A percentile compares a stretch with the other conserved stretches of the same genome.
Conservation (phyloP, 2,329 filamentous ascomycete genomes). For the Atkinsonella hypoxylon region DNA sequence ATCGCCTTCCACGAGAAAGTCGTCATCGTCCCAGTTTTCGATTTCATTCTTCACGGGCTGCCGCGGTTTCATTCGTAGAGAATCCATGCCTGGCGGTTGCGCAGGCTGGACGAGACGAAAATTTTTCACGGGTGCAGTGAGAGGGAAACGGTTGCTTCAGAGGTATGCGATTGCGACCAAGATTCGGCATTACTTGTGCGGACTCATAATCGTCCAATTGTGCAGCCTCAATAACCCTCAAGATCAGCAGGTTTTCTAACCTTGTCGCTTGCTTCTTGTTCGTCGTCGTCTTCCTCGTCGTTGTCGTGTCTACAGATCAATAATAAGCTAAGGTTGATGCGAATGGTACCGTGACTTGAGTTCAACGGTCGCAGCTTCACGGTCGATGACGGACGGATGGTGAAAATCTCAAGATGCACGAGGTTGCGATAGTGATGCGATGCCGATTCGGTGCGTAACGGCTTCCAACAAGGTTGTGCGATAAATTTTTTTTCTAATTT, state of each 20-base stretch:
- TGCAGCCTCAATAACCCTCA: background rate
- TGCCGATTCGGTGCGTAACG: background rate
- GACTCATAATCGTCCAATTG: constrained; percentile 12
- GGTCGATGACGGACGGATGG: no score
- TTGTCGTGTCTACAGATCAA: background rate
- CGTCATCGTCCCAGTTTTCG: constrained; percentile 72
- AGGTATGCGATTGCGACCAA: constrained; percentile 2
- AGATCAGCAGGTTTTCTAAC: no score
- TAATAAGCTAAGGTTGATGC: background rate
- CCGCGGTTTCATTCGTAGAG: constrained; percentile 39
- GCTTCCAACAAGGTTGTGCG: background rate
- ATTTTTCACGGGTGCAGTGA: background rate
- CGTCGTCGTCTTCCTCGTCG: no score
- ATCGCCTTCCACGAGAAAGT: constrained; percentile 52
- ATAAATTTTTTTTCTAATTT: background rate
- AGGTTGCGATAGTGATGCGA: background rate
- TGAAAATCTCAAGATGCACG: no score
- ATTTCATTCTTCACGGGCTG: constrained; percentile 47
- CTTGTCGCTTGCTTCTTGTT: no score
- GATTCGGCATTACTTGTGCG: constrained; percentile 9
- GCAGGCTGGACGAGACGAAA: constrained; percentile 7
- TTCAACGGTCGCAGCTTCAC: background rate
- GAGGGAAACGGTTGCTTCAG: no score
- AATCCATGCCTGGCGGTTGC: constrained; percentile 33
- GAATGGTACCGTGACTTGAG: background rate